A percentile compares a stretch with the other conserved stretches of the same genome.
These are phyloP conservation scores for Cladosporium oxysporum DNA, from an alignment of 2,329 filamentous ascomycete genomes.

Conservation along the genomic window DNA sequence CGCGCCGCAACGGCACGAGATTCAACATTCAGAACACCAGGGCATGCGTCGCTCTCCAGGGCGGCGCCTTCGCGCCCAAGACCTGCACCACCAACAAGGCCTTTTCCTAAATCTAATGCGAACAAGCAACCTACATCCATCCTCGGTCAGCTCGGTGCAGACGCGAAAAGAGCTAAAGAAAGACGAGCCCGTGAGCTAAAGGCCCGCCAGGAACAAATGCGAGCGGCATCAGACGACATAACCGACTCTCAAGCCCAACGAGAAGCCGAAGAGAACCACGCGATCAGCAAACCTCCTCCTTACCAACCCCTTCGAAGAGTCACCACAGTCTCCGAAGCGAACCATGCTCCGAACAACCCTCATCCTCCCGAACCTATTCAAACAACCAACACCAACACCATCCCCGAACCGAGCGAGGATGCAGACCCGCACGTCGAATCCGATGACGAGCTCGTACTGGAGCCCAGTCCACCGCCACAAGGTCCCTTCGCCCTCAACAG, in stretches of 20 bases:
- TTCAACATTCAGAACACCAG: neutral
- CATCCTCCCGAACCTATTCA: neutral
- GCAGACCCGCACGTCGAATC: neutral
- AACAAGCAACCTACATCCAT: neutral
- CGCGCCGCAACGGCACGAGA: neutral
- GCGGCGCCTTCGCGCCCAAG: neutral
- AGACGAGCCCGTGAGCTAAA: neutral
- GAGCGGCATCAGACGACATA: neutral
- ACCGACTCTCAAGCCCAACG: neutral
- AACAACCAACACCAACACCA: neutral
- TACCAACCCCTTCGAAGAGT: neutral
- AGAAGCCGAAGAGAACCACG: neutral
- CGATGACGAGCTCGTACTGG: neutral
- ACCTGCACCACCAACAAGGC: neutral
- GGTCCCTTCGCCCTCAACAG: slow-evolving; percentile 7
- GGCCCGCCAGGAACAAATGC: neutral
- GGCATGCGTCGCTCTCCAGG: neutral
- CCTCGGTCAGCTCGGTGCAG: neutral
- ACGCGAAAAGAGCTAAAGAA: neutral
- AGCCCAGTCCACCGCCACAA: neutral
- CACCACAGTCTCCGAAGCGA: neutral
- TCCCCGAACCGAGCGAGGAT: neutral
- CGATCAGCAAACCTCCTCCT: neutral
- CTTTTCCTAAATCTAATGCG: neutral
- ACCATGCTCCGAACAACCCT: neutral